Base-by-base conservation (phyloP, 1,139 yeast genomes). In the Pichia sorboxylosa region DNA sequence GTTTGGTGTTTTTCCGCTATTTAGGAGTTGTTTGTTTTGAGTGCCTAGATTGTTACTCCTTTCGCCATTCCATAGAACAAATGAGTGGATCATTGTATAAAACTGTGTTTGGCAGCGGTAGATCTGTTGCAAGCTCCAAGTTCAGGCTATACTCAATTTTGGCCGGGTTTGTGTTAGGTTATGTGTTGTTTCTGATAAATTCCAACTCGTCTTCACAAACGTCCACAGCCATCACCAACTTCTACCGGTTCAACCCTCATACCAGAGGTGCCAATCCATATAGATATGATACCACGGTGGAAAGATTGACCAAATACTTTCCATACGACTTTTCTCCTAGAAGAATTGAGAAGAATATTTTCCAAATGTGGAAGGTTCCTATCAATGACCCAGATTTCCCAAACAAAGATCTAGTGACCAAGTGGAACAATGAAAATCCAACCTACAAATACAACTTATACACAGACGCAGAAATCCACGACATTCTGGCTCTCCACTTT, bases 351-450 rank as follows among this genome's bases (percentile, higher is more conserved):
- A 90, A 58, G 83, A 96, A 11, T 79, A 74, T 90, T 32, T 87
- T 97, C 95, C 98, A 90, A 57, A 90, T 96, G 23, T 90, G 97
- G 96, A 87, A 85, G 57, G 77, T 72, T 17, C 70, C 70, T 9
- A 52, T 69, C 21, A 66, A 66, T 17, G 73, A 76, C 44, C 64
- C 64, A 8, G 61, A 64, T 9, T 71, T 77, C 48, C 81, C 90
- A 5, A 73, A 73, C 43, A 55, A 51, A 32, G 43, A 49, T 35
- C 53, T 58, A 39, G 49, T 46, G 11, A 37, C 42, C 17, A 40
- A 46, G 26, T 79, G 87, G 90, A 66, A 64, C 14, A 58, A 59
- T 13, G 63, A 64, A 39, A 79, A 79, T 47, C 77, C 80, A 2
- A 72, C 66, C 2, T 74, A 75, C 48, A 74, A 64, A 29, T 81